A percentile compares a stretch with the other conserved stretches of the same genome.
Evolutionary conservation across 2,329 filamentous ascomycete species (phyloP).

Genomic region (Akanthomyces dipterigenus): DNA sequence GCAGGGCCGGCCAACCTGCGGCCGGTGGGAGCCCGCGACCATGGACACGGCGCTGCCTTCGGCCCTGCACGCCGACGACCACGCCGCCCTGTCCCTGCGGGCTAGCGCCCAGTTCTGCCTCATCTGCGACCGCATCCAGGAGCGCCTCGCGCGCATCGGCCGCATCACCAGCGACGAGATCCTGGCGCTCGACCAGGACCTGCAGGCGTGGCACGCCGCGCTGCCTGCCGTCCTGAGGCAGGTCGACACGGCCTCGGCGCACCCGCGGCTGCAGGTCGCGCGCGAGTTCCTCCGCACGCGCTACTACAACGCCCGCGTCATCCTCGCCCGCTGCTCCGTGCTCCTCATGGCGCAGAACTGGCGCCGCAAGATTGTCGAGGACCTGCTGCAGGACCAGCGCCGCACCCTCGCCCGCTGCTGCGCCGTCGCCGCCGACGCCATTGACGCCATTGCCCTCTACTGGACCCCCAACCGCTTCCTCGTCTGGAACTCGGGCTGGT

Average conservation of each 20-base stretch:
- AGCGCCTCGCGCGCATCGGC: conserved; percentile 23
- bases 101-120: conserved; percentile 24
- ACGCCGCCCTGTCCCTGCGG: conserved; percentile 19
- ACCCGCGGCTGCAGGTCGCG: conserved; percentile 20
- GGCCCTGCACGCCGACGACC: conserved; percentile 18
- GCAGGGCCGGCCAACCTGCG: conserved; percentile 52
- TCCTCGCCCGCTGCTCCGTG: conserved; percentile 19
- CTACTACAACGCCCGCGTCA: conserved; percentile 24
- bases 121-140: conserved; percentile 23
- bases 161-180: conserved; percentile 21
- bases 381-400: conserved; percentile 17
- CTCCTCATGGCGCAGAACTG: conserved; percentile 20
- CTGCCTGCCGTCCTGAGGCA: conserved; percentile 19
- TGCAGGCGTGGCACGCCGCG: conserved; percentile 21
- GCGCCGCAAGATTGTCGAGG: conserved; percentile 13
- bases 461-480: conserved; percentile 27
- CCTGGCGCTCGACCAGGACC: conserved; percentile 21
- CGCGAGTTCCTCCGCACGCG: conserved; percentile 24
- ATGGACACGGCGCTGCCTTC: conserved; percentile 24
- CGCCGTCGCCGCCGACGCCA: conserved; percentile 22
- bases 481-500: conserved; percentile 27
- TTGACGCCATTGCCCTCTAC: conserved; percentile 24
- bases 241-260: conserved; percentile 15
- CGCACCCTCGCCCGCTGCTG: conserved; percentile 21
- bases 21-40: conserved; percentile 23